phyloP scores from a whole-genome alignment of 169 alveolate genomes.

The Cryptosporidium felis region DNA sequence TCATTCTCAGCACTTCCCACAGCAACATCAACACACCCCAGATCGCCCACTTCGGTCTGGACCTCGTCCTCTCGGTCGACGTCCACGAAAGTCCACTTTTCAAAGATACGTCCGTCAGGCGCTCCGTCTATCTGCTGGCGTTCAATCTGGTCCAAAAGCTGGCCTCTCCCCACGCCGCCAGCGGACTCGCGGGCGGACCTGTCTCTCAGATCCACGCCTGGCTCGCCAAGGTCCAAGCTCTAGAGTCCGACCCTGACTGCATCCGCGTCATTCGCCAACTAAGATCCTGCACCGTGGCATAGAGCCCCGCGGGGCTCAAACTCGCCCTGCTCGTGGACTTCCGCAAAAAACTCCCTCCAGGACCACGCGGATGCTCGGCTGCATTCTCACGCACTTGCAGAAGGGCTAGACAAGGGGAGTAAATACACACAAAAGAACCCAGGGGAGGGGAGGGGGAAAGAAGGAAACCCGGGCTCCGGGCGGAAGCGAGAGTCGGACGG shows the following conservation, averaged over 20 bases:
- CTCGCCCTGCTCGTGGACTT: too few species aligned
- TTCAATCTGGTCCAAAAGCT: constrained; percentile 12
- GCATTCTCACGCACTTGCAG: too few species aligned
- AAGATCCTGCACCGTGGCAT: background rate
- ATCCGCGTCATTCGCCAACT: background rate
- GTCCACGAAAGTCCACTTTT: background rate
- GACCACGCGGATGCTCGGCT: too few species aligned
- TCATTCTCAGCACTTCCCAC: background rate
- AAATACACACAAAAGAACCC: too few species aligned
- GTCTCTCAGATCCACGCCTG: background rate
- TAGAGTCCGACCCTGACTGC: background rate
- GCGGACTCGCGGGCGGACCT: background rate
- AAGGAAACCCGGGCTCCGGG: too few species aligned
- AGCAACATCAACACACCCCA: constrained; percentile 2
- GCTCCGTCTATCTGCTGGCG: constrained; percentile 8
- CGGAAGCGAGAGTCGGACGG: too few species aligned
- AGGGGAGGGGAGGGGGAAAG: too few species aligned
- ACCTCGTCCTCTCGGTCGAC: background rate
- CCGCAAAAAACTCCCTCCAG: too few species aligned
- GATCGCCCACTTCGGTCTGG: constrained; percentile 10
- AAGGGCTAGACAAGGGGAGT: too few species aligned
- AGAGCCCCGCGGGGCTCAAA: too few species aligned
- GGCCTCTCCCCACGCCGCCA: background rate
- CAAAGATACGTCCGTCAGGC: constrained; percentile 10
- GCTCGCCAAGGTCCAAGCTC: background rate